Percentiles rank a stretch among this genome's conserved stretches.
Conservation (phyloP, 257 asterid species). For the Mitragyna speciosa region DNA sequence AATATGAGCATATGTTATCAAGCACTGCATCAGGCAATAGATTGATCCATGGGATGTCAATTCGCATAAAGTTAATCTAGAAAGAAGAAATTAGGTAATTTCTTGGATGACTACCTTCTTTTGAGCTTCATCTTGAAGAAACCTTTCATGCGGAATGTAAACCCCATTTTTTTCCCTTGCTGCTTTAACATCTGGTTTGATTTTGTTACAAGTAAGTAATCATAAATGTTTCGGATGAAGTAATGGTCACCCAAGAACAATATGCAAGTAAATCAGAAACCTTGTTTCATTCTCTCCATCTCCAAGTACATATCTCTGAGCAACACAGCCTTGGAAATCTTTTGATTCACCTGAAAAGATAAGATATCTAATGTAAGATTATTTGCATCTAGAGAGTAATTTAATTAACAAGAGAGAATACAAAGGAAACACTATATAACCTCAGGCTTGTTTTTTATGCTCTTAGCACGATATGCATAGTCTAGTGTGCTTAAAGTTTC, state of each 20-base stretch:
- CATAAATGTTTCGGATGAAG: neutral
- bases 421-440: slow-evolving; percentile 28
- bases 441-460: slow-evolving; percentile 86
- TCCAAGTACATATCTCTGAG: slow-evolving; percentile 76
- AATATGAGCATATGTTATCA: neutral
- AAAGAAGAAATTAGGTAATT: neutral
- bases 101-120: slow-evolving; percentile 52
- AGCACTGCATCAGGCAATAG: neutral
- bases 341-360: slow-evolving; percentile 72
- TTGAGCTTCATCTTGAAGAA: slow-evolving; percentile 73
- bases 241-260: neutral
- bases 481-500: slow-evolving; percentile 85
- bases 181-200: slow-evolving; percentile 68
- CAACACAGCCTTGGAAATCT: slow-evolving; percentile 63
- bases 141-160: slow-evolving; percentile 83
- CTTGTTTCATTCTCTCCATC: slow-evolving; percentile 87
- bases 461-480: slow-evolving; percentile 86
- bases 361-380: slow-evolving; percentile 1
- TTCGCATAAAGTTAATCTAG: neutral
- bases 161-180: slow-evolving; percentile 90
- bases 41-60: neutral
- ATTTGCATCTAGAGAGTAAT: slow-evolving; percentile 29
- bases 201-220: neutral
- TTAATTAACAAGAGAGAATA: neutral
- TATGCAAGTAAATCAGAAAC: slow-evolving; percentile 18